These are phyloP conservation scores for Didymella segeticola DNA, from an alignment of 2,329 filamentous ascomycete genomes.

Conservation along the genomic window DNA sequence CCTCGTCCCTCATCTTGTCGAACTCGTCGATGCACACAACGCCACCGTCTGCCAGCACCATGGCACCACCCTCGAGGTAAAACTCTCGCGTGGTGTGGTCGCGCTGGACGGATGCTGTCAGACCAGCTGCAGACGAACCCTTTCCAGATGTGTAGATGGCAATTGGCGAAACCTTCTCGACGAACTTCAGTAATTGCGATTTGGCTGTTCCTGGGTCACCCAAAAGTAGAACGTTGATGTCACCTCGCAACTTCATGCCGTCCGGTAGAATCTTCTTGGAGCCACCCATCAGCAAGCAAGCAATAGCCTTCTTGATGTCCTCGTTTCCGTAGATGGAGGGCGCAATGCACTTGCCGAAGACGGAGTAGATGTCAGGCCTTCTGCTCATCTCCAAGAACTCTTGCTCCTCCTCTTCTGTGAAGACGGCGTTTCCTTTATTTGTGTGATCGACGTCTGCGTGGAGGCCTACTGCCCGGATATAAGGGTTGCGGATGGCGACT, in stretches of 20 bases:
- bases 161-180: slow-evolving; percentile 94
- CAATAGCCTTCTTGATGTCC: slow-evolving; percentile 97
- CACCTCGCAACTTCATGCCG: slow-evolving; percentile 95
- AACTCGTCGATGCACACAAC: slow-evolving; percentile 99
- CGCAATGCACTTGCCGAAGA: slow-evolving; percentile 90
- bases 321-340: slow-evolving; percentile 96
- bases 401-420: slow-evolving; percentile 95
- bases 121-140: slow-evolving; percentile 94
- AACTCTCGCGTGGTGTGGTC: slow-evolving; percentile 93
- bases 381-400: slow-evolving; percentile 93
- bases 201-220: slow-evolving; percentile 98
- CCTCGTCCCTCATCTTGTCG: slow-evolving; percentile 99
- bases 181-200: slow-evolving; percentile 95
- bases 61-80: slow-evolving; percentile 96
- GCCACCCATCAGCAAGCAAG: slow-evolving; percentile 90
- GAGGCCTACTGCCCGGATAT: slow-evolving; percentile 90
- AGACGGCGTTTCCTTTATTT: slow-evolving; percentile 80
- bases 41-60: slow-evolving; percentile 96
- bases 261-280: slow-evolving; percentile 98
- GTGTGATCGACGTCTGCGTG: slow-evolving; percentile 90
- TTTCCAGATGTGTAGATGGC: slow-evolving; percentile 99
- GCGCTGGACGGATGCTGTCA: slow-evolving; percentile 95
- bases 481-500: slow-evolving; percentile 94
- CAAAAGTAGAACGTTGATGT: slow-evolving; percentile 96
- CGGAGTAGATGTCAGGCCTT: slow-evolving; percentile 87